Evolutionary conservation across 2,329 filamentous ascomycete species (phyloP).

Genomic region (Pyricularia sp.): DNA sequence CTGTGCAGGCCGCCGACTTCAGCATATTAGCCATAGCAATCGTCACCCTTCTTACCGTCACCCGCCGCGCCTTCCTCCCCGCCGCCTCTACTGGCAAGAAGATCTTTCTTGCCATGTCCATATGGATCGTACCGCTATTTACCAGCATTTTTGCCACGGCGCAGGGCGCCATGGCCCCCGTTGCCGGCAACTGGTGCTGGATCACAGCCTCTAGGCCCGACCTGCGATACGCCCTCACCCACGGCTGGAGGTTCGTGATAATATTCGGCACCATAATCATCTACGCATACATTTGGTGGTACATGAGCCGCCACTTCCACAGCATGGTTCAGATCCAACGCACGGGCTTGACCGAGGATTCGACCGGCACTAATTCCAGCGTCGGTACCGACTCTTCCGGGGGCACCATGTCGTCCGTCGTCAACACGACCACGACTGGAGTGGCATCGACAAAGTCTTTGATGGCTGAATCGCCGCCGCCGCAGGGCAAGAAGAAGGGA

Average conservation of each 20-base stretch:
- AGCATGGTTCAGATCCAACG: not conserved
- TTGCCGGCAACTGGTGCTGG: conserved; percentile 11
- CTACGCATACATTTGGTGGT: conserved; percentile 2
- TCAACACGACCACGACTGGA: not conserved
- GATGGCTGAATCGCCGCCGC: not conserved
- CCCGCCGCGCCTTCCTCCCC: conserved; percentile 22
- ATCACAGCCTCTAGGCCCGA: not conserved
- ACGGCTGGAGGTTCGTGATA: conserved; percentile 1
- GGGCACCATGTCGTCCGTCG: not conserved
- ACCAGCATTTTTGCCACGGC: conserved; percentile 23
- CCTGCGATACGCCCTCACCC: conserved; percentile 1
- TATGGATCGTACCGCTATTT: conserved; percentile 29
- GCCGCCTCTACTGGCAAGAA: conserved; percentile 19
- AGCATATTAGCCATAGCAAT: conserved; percentile 34
- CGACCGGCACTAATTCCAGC: not conserved
- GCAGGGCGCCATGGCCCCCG: conserved; percentile 22
- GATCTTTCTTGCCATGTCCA: conserved; percentile 23
- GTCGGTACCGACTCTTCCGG: not conserved
- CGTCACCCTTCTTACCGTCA: conserved; percentile 13
- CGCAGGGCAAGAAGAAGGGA: not conserved
- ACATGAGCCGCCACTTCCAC: not conserved
- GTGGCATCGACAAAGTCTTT: not conserved
- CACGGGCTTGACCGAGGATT: not conserved
- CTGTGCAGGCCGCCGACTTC: conserved; percentile 32
- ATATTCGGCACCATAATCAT: conserved; percentile 3